These are phyloP conservation scores for Candida koratica DNA, from an alignment of 805 yeast species.

Conservation along the genomic window DNA sequence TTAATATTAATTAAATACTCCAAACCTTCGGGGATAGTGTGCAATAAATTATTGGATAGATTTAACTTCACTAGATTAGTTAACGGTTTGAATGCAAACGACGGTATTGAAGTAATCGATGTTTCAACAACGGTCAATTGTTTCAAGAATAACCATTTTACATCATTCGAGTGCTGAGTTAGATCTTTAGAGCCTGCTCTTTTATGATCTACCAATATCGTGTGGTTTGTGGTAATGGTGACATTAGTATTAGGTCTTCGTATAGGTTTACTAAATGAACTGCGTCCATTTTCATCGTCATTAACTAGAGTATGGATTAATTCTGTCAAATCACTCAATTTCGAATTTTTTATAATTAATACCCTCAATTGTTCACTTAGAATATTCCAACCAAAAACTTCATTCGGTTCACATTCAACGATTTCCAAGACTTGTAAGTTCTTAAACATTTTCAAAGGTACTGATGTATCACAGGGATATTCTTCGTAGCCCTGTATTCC, in stretches of 20 bases:
- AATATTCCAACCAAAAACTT: constrained; percentile 61
- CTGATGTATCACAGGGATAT: constrained; percentile 67
- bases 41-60: constrained; percentile 50
- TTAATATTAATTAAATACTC: constrained; percentile 45
- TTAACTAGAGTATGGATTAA: constrained; percentile 48
- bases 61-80: constrained; percentile 45
- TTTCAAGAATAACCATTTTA: constrained; percentile 38
- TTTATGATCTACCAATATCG: constrained; percentile 15
- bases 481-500: constrained; percentile 62
- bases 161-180: constrained; percentile 20
- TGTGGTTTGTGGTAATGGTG: constrained; percentile 2
- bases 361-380: constrained; percentile 53
- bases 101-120: constrained; percentile 33
- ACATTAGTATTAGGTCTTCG: constrained; percentile 9
- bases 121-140: constrained; percentile 41
- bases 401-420: constrained; percentile 58
- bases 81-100: constrained; percentile 37
- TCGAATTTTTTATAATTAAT: constrained; percentile 49
- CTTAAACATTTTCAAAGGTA: constrained; percentile 59
- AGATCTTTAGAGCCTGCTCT: constrained; percentile 29
- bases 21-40: constrained; percentile 51
- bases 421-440: constrained; percentile 60
- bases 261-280: constrained; percentile 11
- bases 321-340: constrained; percentile 50
- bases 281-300: constrained; percentile 47